These are phyloP conservation scores for Pichia kluyveri DNA, from an alignment of 805 yeast species.

Conservation along the genomic window DNA sequence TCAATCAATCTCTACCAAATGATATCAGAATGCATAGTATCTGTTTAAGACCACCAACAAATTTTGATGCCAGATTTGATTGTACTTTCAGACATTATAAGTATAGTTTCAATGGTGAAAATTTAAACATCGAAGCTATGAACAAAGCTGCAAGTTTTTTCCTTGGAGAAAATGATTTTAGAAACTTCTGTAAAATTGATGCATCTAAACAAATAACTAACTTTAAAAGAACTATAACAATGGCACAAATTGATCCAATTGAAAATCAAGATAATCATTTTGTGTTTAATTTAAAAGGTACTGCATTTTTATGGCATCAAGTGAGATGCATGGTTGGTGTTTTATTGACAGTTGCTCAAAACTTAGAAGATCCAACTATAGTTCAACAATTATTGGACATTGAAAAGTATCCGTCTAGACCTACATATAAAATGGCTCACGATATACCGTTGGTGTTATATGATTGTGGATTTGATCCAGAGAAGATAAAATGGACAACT, in stretches of 20 bases:
- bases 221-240: conserved; percentile 53
- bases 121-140: conserved; percentile 62
- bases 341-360: conserved; percentile 72
- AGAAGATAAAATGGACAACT: conserved; percentile 56
- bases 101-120: conserved; percentile 57
- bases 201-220: conserved; percentile 88
- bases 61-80: conserved; percentile 88
- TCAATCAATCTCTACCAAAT: conserved; percentile 70
- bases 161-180: conserved; percentile 77
- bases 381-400: conserved; percentile 53
- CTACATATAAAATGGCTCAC: conserved; percentile 80
- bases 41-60: conserved; percentile 72
- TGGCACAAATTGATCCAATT: conserved; percentile 18
- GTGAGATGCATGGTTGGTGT: conserved; percentile 92
- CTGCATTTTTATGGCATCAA: conserved; percentile 96
- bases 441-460: conserved; percentile 81
- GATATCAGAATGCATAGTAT: conserved; percentile 80
- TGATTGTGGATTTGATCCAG: conserved; percentile 63
- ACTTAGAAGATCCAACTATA: conserved; percentile 51
- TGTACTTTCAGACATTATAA: conserved; percentile 81
- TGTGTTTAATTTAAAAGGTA: conserved; percentile 71
- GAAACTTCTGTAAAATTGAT: conserved; percentile 91
- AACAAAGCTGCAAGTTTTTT: conserved; percentile 50
- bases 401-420: conserved; percentile 50
- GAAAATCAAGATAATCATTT: conserved; percentile 32